Conservation (phyloP, 345 rosid species). For the Gossypium raimondii region DNA sequence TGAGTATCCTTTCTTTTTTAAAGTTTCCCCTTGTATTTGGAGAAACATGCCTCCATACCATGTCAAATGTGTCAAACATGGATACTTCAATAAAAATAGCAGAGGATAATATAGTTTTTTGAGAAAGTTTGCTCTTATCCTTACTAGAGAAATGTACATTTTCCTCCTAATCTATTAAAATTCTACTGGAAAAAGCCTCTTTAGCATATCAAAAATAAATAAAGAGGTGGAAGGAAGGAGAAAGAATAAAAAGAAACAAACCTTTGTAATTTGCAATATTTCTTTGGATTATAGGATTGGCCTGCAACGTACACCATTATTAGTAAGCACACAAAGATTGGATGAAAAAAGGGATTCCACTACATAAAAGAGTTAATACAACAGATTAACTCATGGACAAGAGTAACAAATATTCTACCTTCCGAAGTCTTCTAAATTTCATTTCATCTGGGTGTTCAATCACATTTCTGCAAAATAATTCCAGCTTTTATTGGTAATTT, state of each 20-base stretch:
- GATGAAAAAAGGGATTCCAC: background rate
- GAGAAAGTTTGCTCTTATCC: background rate
- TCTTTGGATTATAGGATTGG: slow-evolving; percentile 64
- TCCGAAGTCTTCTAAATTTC: slow-evolving; percentile 72
- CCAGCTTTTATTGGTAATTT: slow-evolving; percentile 11
- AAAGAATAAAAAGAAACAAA: slow-evolving; percentile 17
- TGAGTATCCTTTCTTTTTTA: background rate
- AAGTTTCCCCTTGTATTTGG: background rate
- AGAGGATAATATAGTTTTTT: background rate
- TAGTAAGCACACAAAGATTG: background rate
- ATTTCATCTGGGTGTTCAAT: slow-evolving; percentile 71
- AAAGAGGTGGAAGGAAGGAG: background rate
- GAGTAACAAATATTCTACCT: slow-evolving; percentile 37
- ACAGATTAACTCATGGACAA: background rate
- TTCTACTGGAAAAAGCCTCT: background rate
- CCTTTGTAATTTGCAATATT: slow-evolving; percentile 62
- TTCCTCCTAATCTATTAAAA: background rate
- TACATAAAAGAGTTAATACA: background rate
- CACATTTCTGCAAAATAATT: slow-evolving; percentile 51
- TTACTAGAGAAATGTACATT: background rate
- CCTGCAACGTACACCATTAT: slow-evolving; percentile 45
- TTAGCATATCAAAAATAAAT: background rate
- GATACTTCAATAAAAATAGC: background rate
- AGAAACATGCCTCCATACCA: background rate
- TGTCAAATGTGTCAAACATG: background rate